Base-by-base conservation (phyloP, 768 basidiomycete genomes). In the Boletus speciosus region DNA sequence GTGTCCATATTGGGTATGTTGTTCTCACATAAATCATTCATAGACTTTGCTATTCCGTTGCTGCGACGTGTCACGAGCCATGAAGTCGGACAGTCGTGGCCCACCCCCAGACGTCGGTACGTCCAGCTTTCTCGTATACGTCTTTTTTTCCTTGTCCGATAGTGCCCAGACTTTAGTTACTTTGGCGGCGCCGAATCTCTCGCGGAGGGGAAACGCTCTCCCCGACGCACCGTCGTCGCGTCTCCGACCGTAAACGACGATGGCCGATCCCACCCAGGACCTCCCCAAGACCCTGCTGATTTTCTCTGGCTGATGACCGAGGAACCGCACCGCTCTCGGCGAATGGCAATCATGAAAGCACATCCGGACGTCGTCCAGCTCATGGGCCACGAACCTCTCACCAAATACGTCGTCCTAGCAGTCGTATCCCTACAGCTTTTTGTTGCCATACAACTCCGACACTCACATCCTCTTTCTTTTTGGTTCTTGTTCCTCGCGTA, bases 221-320 rank as follows among this genome's bases (percentile, higher is more conserved):
- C 78, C 8, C 77, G 78, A 59, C 81, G 81, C 43, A 82, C 82
- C 0, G 75, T 76, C 42, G 70, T 79, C 46, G 60, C 71, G 3
- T 70, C 71, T n/a, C 75, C 76, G 4, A 72, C 68, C 3, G 59
- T 48, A 5, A 59, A 77, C 41, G 73, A 76, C 55, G 64, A 79
- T 56, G 78, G 74, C 9, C 67, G 65, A 38, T 68, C 72, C 4
- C 70, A 80, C 62, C 69, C 75, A 19, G 77, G 72, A 6, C 82
- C 83, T 3, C 86, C 87, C 0, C 84, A 85, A 66, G 85, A 93
- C 63, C 88, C 90, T 1, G 70, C 77, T 0, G 96, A 98, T 61
- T 98, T 97, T 64, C 77, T 98, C 31, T 99, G 97, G 97, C 66
- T 95, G 42, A 90, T 98, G 86, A 97, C 93, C 0, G 97, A 99